Base-by-base conservation (phyloP, 257 asterid species). In the Plantago major region DNA sequence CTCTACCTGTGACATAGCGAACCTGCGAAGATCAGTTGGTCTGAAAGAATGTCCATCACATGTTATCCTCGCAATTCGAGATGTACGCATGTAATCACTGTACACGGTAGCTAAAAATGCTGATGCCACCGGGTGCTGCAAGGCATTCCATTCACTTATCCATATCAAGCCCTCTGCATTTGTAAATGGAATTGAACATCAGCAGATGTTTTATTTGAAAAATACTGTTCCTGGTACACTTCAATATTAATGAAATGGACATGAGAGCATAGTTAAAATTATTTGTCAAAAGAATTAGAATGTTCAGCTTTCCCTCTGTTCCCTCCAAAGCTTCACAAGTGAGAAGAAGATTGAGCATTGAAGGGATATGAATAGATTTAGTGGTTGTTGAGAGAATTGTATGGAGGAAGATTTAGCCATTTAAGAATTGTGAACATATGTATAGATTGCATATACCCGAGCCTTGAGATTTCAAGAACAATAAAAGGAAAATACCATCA, bases 41-140 rank as follows among this genome's bases (percentile, higher is more conserved):
- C 64, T 71, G 63, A 83, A 92, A 1, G 50, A 48, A 4, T 51
- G 15, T 5, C 89, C 90, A 47, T 72, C 55, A 53, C 99, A 92
- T 8, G 85, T 63, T 48, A 92, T 22, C 63, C 65, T 47, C 14
- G 80, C 68, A n/a, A 90, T 81, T 43, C 79, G 70, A 40, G 99
- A 77, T 46, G 90, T 46, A 22, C 71, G 79, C 99, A 92, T 92
- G 79, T 89, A 92, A 68, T 89, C 91, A 26, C 96, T 81, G 64
- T 81, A 92, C 11, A 92, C 33, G 11, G 81, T 72, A 0, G 96
- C 97, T 53, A 92, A 69, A 77, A 92, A 89, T 4, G 96, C 89
- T 1, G 96, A 80, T 8, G 95, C 88, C 62, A 86, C 95, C 0
- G 99, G 94, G 26, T 89, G 97, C 73, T 86, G 96, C 76, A 92